phyloP scores from a whole-genome alignment of 2,329 filamentous ascomycete species.

The Xylariomycetidae sp. region DNA sequence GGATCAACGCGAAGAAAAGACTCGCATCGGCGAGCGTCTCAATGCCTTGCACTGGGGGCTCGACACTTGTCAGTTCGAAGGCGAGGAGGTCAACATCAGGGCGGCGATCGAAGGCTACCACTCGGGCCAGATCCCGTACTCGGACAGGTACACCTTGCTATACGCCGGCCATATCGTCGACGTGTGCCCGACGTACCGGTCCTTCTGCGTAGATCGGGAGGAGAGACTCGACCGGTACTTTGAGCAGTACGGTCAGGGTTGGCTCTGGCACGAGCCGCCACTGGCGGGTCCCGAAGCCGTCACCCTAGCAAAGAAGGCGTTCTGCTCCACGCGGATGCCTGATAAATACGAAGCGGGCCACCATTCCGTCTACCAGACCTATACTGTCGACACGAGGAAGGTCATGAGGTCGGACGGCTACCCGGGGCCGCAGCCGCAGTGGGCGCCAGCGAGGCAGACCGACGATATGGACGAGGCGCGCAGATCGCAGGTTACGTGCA shows the following conservation, averaged over 20 bases:
- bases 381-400: constrained; percentile 8
- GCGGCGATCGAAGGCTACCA: constrained; percentile 38
- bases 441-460: constrained; percentile 1
- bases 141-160: constrained; percentile 35
- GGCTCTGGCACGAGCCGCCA: constrained; percentile 43
- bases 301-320: constrained; percentile 26
- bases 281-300: constrained; percentile 21
- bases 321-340: constrained; percentile 18
- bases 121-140: constrained; percentile 35
- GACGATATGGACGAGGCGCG: constrained; percentile 18
- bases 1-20: constrained; percentile 21
- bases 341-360: constrained; percentile 19
- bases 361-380: constrained; percentile 14
- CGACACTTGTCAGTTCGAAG: constrained; percentile 25
- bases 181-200: constrained; percentile 30
- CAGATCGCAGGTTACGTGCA: constrained; percentile 14
- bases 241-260: constrained; percentile 32
- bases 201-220: constrained; percentile 33
- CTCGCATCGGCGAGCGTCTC: constrained; percentile 29
- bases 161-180: constrained; percentile 40
- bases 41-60: constrained; percentile 27
- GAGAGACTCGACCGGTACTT: constrained; percentile 35
- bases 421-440: background rate
- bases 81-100: constrained; percentile 36
- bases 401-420: constrained; percentile 7